phyloP scores from a whole-genome alignment of 2,329 filamentous ascomycete species.

The Xylaria arbuscula region DNA sequence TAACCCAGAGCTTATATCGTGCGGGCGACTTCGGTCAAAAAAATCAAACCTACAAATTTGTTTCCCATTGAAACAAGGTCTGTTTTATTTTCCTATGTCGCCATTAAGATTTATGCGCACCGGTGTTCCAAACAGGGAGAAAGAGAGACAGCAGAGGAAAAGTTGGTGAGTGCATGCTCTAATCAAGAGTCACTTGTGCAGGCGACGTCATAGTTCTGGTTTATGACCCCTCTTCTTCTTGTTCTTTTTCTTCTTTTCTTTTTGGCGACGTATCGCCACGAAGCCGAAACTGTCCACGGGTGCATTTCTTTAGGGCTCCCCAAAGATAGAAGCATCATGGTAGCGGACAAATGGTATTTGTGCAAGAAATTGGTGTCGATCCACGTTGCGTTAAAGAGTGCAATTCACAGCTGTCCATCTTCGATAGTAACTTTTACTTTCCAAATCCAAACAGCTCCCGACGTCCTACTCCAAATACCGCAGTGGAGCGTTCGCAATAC shows the following conservation, averaged over 20 bases:
- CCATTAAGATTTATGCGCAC: conserved; percentile 1
- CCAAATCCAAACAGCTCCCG: conserved; percentile 32
- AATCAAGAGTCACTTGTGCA: conserved; percentile 6
- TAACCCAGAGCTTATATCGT: conserved; percentile 10
- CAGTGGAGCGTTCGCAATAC: conserved; percentile 37
- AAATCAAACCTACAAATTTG: conserved; percentile 6
- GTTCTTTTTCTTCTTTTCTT: neutral
- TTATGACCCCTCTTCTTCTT: neutral
- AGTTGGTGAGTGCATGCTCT: conserved; percentile 8
- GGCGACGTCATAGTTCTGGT: conserved; percentile 28
- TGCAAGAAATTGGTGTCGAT: conserved; percentile 33
- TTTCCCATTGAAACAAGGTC: neutral
- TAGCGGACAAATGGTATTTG: conserved; percentile 26
- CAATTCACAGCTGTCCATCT: conserved; percentile 38
- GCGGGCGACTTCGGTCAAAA: neutral
- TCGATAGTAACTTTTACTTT: conserved; percentile 35
- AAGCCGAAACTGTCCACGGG: conserved; percentile 3
- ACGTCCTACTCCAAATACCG: conserved; percentile 36
- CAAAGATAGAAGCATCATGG: conserved; percentile 23
- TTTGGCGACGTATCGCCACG: conserved; percentile 29
- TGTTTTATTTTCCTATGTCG: neutral
- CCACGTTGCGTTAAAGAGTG: conserved; percentile 44
- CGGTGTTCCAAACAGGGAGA: conserved; percentile 1
- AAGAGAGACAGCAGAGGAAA: neutral
- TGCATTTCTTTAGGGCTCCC: conserved; percentile 1